A percentile compares a stretch with the other conserved stretches of the same genome.
These are phyloP conservation scores for Ambrosiella xylebori DNA, from an alignment of 2,329 filamentous ascomycete species.

Conservation along the genomic window DNA sequence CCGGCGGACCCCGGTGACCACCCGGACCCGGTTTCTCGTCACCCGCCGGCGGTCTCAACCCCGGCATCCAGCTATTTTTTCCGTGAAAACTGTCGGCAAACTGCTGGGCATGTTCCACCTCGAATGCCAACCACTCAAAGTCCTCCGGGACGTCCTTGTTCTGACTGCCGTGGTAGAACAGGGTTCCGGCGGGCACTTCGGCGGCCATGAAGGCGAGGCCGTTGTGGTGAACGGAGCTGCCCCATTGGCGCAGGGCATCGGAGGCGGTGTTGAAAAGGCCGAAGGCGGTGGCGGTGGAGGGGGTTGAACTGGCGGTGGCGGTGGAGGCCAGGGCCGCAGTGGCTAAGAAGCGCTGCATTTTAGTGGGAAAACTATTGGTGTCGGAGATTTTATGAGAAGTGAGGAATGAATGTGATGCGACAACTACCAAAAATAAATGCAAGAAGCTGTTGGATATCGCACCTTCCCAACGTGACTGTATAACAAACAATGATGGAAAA, in stretches of 20 bases:
- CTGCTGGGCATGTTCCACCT: conserved; percentile 52
- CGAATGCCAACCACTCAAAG: conserved; percentile 59
- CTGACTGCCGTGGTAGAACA: conserved; percentile 49
- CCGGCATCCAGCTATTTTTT: neutral
- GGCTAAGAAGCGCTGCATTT: conserved; percentile 3
- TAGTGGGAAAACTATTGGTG: neutral
- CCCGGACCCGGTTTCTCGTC: neutral
- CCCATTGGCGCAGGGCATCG: conserved; percentile 57
- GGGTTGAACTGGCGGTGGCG: neutral
- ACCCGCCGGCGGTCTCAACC: neutral
- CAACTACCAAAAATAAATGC: too few species aligned
- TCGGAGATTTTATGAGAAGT: neutral
- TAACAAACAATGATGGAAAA: too few species aligned
- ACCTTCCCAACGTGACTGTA: too few species aligned
- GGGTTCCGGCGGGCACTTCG: conserved; percentile 43
- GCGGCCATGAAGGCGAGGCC: conserved; percentile 56
- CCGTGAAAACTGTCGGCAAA: conserved; percentile 32
- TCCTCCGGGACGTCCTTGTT: conserved; percentile 28
- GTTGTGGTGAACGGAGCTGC: conserved; percentile 55
- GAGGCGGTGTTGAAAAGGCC: conserved; percentile 59
- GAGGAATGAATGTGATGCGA: too few species aligned
- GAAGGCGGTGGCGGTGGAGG: conserved; percentile 27
- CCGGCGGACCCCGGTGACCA: neutral
- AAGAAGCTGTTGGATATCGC: too few species aligned
- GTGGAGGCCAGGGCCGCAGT: neutral